Conservation (phyloP, 139 green algal genomes). For the Chlorella sp. region DNA sequence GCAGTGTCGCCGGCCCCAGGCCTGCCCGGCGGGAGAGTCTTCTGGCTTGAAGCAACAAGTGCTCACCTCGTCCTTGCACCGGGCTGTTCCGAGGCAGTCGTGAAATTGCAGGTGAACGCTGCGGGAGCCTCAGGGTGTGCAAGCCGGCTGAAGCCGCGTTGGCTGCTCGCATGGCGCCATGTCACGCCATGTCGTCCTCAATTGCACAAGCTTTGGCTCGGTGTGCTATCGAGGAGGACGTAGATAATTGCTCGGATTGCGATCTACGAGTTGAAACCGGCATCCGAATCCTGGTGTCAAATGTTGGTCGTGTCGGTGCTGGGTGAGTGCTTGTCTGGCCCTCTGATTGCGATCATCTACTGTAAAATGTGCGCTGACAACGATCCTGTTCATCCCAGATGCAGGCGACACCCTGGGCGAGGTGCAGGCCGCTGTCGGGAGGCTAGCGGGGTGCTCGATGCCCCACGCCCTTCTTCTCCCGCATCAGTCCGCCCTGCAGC, state of each 20-base stretch:
- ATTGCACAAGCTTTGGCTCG: too few species aligned
- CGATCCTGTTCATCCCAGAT: not conserved
- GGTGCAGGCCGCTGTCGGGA: not conserved
- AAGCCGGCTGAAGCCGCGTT: too few species aligned
- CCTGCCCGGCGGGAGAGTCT: too few species aligned
- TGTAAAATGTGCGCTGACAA: not conserved
- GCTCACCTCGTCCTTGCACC: too few species aligned
- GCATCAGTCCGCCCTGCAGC: not conserved
- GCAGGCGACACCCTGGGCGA: constrained; percentile 21
- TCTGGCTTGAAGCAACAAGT: too few species aligned
- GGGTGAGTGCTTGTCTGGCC: not conserved
- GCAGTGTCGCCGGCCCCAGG: too few species aligned
- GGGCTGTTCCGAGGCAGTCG: too few species aligned
- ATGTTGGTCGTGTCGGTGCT: not conserved
- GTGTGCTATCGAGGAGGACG: too few species aligned
- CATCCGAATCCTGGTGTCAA: not conserved
- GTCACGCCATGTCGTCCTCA: too few species aligned
- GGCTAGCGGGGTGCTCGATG: not conserved
- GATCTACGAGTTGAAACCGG: not conserved
- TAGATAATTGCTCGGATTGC: not conserved
- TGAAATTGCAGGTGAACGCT: too few species aligned
- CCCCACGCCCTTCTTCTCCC: constrained; percentile 3
- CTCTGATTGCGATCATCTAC: not conserved
- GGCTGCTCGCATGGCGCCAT: too few species aligned
- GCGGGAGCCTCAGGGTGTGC: too few species aligned